Evolutionary conservation across 1,139 yeast genomes (phyloP), one percentile per base, ranked within the genome.

Genomic region (Pichia inconspicua): DNA sequence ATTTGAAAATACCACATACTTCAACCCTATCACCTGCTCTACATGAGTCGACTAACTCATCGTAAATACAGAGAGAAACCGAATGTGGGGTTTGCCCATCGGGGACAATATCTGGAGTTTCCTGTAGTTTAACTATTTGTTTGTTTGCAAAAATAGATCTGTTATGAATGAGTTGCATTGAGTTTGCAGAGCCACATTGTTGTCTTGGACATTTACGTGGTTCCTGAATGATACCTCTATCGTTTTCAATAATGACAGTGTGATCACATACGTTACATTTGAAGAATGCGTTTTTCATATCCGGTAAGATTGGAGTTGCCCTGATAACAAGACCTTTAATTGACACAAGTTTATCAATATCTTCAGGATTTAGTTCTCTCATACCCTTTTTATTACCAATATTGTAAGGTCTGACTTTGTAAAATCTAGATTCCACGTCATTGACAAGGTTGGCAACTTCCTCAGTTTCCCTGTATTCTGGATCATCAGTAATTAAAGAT

Each of bases 81-180:
- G 97, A 84, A 64, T 92, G 98, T 2, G 99, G 98, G 4, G 98
- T 92, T 67, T 92, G 98, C 22, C 99, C 99, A 68, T 88, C 98
- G 3, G 98, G 98, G n/a, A 92, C 96, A 55, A 82, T 74, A 66
- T 92, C 98, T 0, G 98, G 99, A 0, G 98, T 92, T 66, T 92
- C 99, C 66, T 92, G 99, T 43, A 92, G 71, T 61, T 88, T 87
- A 54, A 92, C 81, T 36, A 92, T 92, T 66, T 92, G 99, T 63
- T 90, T 92, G 66, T 92, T 97, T 31, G 95, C 94, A 69, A 92
- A 92, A 1, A 88, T 78, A 32, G 95, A 85, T 59, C 98, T 77
- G 64, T 92, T 92, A 68, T 92, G 98, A 25, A 92, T 77, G 49
- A 92, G 71, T 52, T 84, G 80, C 97, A 94, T 89, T 5, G 97